A percentile compares a stretch with the other conserved stretches of the same genome.
Evolutionary conservation across 345 rosid genomes (phyloP).

Genomic region (Boechera retrofracta): DNA sequence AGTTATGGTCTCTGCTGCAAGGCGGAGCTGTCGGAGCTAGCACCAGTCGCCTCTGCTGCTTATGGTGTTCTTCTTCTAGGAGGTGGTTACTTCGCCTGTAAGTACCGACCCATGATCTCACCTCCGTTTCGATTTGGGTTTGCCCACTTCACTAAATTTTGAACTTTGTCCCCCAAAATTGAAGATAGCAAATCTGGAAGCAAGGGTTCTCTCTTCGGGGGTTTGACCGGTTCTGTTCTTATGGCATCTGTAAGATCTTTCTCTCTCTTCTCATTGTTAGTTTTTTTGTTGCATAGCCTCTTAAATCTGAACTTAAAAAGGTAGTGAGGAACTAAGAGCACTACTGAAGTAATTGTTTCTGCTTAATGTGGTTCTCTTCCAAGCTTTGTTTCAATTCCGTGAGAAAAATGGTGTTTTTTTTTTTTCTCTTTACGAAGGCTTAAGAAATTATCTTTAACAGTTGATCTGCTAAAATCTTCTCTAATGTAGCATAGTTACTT

Average conservation of each 20-base stretch:
- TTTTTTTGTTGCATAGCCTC: not conserved
- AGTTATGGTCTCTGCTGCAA: conserved; percentile 48
- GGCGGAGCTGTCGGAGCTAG: conserved; percentile 66
- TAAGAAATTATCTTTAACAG: not conserved
- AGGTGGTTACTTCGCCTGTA: conserved; percentile 88
- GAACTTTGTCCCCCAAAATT: conserved; percentile 1
- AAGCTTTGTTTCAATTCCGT: not conserved
- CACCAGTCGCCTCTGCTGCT: conserved; percentile 66
- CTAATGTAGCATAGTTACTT: not conserved
- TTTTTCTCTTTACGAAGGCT: not conserved
- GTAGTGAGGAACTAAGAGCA: conserved; percentile 22
- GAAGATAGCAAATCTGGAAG: conserved; percentile 72
- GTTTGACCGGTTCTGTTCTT: conserved; percentile 74
- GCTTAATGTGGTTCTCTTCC: not conserved
- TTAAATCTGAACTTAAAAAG: conserved; percentile 1
- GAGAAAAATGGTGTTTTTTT: not conserved
- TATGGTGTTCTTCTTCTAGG: conserved; percentile 72
- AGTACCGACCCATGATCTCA: conserved; percentile 10
- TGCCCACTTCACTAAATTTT: not conserved
- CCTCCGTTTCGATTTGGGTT: too few species aligned
- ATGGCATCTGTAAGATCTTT: conserved; percentile 66
- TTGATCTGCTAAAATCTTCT: not conserved
- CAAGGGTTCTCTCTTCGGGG: conserved; percentile 80
- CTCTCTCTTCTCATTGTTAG: conserved; percentile 10
- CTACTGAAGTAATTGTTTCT: conserved; percentile 14